Evolutionary conservation across 306 rosid species (phyloP), one percentile per base, ranked within the genome.

Genomic region (Rosa lucieae): DNA sequence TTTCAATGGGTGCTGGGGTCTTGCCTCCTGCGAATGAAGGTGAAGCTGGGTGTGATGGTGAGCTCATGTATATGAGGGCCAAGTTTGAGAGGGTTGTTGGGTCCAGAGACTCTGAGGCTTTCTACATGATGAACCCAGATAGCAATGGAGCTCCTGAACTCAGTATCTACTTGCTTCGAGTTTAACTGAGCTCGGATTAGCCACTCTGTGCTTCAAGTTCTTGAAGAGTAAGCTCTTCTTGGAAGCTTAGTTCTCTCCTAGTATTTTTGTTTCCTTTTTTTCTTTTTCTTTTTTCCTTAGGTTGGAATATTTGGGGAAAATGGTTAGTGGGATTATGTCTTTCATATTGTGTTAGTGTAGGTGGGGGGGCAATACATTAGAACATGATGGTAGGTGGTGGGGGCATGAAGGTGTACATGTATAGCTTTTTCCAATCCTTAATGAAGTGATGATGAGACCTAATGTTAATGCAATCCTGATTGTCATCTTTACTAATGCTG

Each of bases 111-210:
- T 96, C 99, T 72, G 99, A 96, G 70, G 99, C 98, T 77, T 96
- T 96, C 87, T 96, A 96, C 75, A 96, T 96, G 99, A 96, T 96
- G 98, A 96, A 96, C 77, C 99, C 99, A 21, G 98, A 96, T 72
- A 93, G 93, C 82, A 96, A 96, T 82, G 99, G 99, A 26, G 94
- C 98, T 74, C 98, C 99, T 74, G 99, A 96, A 65, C 99, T 96
- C 62, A 96, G 99, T 75, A 75, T 96, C 82, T 96, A 96, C 76
- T 83, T 96, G 92, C 97, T 96, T 56, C 94, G 99, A 89, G 94
- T 96, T 80, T 95, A 90, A 21, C 29, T 56, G 10, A 53, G 59
- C 21, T 53, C 18, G 66, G 35, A 84, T 80, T 46, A 77, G 40
- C 72, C 40, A 48, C 77, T 66, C 70, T 84, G 79, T 80, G 84